A percentile compares a stretch with the other conserved stretches of the same genome.
phyloP scores from a whole-genome alignment of 305 asterid species.

The Striga hermonthica region DNA sequence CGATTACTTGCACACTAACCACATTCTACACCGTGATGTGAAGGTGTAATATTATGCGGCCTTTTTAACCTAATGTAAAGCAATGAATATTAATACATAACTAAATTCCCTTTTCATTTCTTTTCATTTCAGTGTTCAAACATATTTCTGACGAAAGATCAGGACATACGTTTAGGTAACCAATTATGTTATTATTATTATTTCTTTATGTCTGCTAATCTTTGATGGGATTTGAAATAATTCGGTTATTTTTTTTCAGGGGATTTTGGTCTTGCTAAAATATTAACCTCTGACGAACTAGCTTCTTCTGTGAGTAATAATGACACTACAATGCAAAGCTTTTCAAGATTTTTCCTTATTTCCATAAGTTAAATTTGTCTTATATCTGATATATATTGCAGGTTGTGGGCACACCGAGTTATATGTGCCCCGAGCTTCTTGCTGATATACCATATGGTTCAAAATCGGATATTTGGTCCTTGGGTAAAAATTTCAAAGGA shows the following conservation, averaged over 20 bases:
- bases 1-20: slow-evolving; percentile 84
- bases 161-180: slow-evolving; percentile 91
- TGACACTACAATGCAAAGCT: slow-evolving; percentile 2
- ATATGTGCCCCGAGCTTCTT: slow-evolving; percentile 99
- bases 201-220: too few relatives aligned
- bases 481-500: slow-evolving; percentile 51
- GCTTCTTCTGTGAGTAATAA: slow-evolving; percentile 84
- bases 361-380: slow-evolving; percentile 1
- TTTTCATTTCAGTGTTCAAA: slow-evolving; percentile 87
- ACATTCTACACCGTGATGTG: slow-evolving; percentile 96
- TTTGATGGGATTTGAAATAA: too few relatives aligned
- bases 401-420: slow-evolving; percentile 99
- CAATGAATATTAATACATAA: slow-evolving; percentile 5
- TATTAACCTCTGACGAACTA: slow-evolving; percentile 78
- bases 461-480: slow-evolving; percentile 97
- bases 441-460: slow-evolving; percentile 99
- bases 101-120: slow-evolving; percentile 25
- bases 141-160: slow-evolving; percentile 89
- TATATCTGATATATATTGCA: slow-evolving; percentile 32
- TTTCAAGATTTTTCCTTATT: slow-evolving; percentile 13
- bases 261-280: slow-evolving; percentile 98
- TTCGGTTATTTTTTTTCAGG: slow-evolving; percentile 49
- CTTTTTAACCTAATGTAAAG: slow-evolving; percentile 17
- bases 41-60: slow-evolving; percentile 51
- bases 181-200: not conserved